phyloP scores from a whole-genome alignment of 2,329 filamentous ascomycete species.

The Alternaria ventricosa region DNA sequence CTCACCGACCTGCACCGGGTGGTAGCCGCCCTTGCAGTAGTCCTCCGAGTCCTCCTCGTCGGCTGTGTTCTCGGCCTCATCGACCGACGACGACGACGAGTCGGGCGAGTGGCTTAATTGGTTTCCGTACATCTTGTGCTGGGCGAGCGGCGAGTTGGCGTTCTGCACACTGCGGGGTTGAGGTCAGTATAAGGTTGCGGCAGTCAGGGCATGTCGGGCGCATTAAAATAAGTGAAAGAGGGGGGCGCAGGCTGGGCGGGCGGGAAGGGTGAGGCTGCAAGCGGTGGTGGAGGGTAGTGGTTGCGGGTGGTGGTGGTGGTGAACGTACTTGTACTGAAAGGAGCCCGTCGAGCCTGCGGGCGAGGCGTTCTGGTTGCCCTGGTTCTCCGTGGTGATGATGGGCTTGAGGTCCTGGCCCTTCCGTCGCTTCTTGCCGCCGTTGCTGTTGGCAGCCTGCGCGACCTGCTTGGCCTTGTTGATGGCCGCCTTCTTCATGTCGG shows the following conservation, averaged over 20 bases:
- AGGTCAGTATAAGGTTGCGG: conserved; percentile 20
- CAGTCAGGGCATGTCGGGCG: conserved; percentile 9
- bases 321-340: conserved; percentile 52
- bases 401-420: conserved; percentile 75
- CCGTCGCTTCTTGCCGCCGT: conserved; percentile 73
- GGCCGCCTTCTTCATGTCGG: conserved; percentile 68
- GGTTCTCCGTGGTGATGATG: conserved; percentile 73
- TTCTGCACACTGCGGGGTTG: conserved; percentile 51
- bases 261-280: conserved; percentile 5
- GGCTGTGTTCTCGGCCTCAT: conserved; percentile 85
- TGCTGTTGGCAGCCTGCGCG: conserved; percentile 63
- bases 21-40: conserved; percentile 99
- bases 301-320: conserved; percentile 2
- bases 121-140: conserved; percentile 58
- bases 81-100: conserved; percentile 79
- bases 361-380: conserved; percentile 55
- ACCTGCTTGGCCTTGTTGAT: conserved; percentile 72
- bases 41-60: conserved; percentile 99
- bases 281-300: not conserved
- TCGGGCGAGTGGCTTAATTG: conserved; percentile 76
- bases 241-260: conserved; percentile 3
- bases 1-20: conserved; percentile 92
- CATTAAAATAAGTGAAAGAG: conserved; percentile 5
- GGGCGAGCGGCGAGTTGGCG: conserved; percentile 56
- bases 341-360: conserved; percentile 42